Conservation (phyloP, 1,139 yeast species). For the Diutina rugosa region DNA sequence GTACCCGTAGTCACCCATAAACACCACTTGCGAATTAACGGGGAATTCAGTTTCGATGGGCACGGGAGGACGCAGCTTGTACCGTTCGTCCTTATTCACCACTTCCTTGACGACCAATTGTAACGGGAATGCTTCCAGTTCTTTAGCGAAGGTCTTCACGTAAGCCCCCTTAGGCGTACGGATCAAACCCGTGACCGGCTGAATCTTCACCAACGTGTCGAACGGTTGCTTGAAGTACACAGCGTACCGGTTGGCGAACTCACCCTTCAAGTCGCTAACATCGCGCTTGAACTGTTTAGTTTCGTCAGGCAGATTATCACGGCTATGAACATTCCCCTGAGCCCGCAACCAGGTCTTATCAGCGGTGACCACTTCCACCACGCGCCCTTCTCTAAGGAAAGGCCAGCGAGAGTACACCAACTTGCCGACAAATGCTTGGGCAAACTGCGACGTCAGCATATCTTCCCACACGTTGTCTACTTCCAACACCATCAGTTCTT, state of each 20-base stretch:
- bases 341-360: constrained; percentile 19
- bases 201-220: constrained; percentile 51
- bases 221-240: constrained; percentile 13
- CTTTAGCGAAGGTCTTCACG: constrained; percentile 48
- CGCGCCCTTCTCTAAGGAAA: constrained; percentile 67
- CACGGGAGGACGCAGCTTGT: constrained; percentile 55
- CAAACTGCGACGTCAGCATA: constrained; percentile 40
- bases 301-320: constrained; percentile 28
- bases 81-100: constrained; percentile 61
- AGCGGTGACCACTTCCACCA: constrained; percentile 50
- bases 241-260: constrained; percentile 9
- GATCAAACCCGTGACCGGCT: constrained; percentile 67
- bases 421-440: constrained; percentile 45
- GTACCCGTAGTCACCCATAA: constrained; percentile 78
- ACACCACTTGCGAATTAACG: constrained; percentile 55
- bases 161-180: constrained; percentile 66
- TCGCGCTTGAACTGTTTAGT: constrained; percentile 44
- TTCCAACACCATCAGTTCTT: constrained; percentile 66
- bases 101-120: constrained; percentile 74
- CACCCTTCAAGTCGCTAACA: constrained; percentile 16
- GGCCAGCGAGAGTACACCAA: constrained; percentile 82
- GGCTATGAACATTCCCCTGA: constrained; percentile 17
- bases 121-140: constrained; percentile 50
- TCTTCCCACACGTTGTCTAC: constrained; percentile 40
- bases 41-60: constrained; percentile 83